Conservation (phyloP, 164 flowering plant species). For the Vitis rotundifolia region DNA sequence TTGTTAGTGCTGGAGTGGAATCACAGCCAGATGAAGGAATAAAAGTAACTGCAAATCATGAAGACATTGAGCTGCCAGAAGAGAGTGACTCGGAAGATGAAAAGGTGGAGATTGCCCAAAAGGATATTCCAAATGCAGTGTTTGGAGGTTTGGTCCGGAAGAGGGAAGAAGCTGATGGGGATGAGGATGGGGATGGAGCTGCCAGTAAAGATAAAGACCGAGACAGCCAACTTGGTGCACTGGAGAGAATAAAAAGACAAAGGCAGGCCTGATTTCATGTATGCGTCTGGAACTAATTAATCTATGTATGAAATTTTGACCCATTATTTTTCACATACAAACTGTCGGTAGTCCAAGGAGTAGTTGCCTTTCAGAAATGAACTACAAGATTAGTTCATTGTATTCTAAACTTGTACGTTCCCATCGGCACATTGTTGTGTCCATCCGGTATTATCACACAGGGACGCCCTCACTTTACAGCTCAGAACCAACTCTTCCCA, state of each 20-base stretch:
- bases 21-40: slow-evolving; percentile 46
- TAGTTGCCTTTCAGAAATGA: too few species aligned
- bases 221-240: slow-evolving; percentile 65
- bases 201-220: slow-evolving; percentile 25
- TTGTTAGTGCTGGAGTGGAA: slow-evolving; percentile 91
- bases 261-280: slow-evolving; percentile 9
- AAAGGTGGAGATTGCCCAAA: slow-evolving; percentile 69
- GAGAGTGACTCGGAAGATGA: slow-evolving; percentile 74
- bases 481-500: too few species aligned
- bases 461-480: too few species aligned
- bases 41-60: slow-evolving; percentile 45
- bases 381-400: too few species aligned
- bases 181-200: slow-evolving; percentile 16
- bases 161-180: slow-evolving; percentile 38
- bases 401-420: too few species aligned
- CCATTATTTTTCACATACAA: too few species aligned
- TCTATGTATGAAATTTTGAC: too few species aligned
- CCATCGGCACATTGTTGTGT: too few species aligned
- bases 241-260: slow-evolving; percentile 73
- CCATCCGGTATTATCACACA: too few species aligned
- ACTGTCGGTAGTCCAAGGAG: too few species aligned
- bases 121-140: slow-evolving; percentile 79
- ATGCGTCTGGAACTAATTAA: too few species aligned
- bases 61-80: slow-evolving; percentile 85
- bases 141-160: slow-evolving; percentile 74